Base-by-base conservation (phyloP, 2,329 filamentous ascomycete species). In the Hymenoscyphus occultus region DNA sequence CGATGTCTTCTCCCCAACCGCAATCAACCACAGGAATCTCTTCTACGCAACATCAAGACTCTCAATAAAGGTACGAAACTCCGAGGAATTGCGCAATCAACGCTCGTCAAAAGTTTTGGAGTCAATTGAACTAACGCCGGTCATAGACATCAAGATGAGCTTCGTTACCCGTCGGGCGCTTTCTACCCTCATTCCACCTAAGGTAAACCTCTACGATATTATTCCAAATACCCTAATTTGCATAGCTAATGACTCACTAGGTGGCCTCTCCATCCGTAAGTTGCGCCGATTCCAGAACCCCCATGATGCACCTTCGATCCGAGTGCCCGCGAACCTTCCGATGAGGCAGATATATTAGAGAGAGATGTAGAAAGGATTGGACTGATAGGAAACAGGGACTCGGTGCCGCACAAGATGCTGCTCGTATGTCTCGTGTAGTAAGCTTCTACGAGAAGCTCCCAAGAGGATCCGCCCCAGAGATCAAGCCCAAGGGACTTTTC, bases 371-470 rank as follows among this genome's bases (percentile, higher is more conserved):
- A 62, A 32, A 63, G 59, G 61, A 65, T 45, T 57, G 51, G 59
- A 60, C 69, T 72, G 76, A 80, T 83, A 73, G 83, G 73, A 66
- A 69, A 72, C 79, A 98, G 95, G 93, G 91, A 75, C 93, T 99
- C 78, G 94, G 95, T 77, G 90, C 91, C 78, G 93, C 93, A 74
- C 92, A 93, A 78, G 94, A 98, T 88, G 95, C 95, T 78, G 87
- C 93, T 77, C 92, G 94, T 79, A 98, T 99, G 95, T 91, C 96
- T 80, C 91, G 93, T 76, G 93, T 99, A 74, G 94, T 98, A 80
- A 92, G 86, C 83, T 98, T 99, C 87, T 99, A 99, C 87, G 92
- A 96, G 84, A 96, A 94, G 82, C 92, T 99, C 67, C 95, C 96
- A 78, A 92, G 93, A 77, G 96, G 95, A 74, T 81, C 91, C 73